A percentile compares a stretch with the other conserved stretches of the same genome.
phyloP scores from a whole-genome alignment of 441 rosid species.

The Syzygium malaccense region DNA sequence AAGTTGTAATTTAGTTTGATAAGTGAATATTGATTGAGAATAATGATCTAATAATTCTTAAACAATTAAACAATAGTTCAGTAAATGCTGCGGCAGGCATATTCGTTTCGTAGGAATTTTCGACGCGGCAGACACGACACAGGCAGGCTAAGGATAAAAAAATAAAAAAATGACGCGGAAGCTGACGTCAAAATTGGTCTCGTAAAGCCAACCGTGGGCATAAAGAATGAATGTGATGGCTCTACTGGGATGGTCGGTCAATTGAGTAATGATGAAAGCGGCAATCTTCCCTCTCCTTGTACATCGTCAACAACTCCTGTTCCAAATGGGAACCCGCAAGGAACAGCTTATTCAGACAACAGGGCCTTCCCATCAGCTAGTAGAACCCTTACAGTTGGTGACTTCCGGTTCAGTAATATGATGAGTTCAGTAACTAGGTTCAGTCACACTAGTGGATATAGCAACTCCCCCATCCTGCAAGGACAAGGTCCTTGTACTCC shows the following conservation, averaged over 20 bases:
- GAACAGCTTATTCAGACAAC: background rate
- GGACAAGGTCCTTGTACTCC: no score
- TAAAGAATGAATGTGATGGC: background rate
- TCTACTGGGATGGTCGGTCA: background rate
- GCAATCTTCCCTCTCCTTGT: background rate
- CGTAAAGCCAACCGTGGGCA: background rate
- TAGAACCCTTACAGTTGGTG: background rate
- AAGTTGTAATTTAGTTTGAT: no score
- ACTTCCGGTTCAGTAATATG: background rate
- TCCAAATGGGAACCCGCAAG: background rate
- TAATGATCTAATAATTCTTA: no score
- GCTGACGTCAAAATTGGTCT: background rate
- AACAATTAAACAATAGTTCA: background rate
- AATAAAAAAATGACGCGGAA: background rate
- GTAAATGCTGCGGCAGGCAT: background rate
- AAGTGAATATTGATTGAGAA: no score
- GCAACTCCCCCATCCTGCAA: no score
- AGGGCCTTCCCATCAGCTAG: background rate
- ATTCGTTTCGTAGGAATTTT: background rate
- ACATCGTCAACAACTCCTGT: background rate
- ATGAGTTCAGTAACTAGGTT: background rate
- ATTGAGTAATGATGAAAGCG: background rate
- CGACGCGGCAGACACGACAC: background rate
- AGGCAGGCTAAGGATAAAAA: no score
- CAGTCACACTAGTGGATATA: background rate